Evolutionary conservation across 306 rosid genomes (phyloP), one percentile per base, ranked within the genome.

Genomic region (Castanea crenata): DNA sequence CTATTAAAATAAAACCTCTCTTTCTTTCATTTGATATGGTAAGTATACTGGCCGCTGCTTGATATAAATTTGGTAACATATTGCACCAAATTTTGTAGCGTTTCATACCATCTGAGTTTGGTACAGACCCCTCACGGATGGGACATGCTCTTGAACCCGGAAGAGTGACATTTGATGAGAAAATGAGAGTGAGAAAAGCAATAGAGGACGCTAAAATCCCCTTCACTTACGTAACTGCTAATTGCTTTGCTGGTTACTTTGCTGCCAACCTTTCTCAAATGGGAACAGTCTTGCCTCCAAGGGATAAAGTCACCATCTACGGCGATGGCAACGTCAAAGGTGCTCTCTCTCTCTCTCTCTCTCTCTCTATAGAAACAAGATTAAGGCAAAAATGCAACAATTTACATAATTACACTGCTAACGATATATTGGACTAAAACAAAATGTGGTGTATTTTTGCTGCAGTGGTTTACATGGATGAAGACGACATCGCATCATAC

Each of bases 21-120:
- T 41, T 3, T 41, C 8, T 38, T 41, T 41, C 46, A 41, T 41
- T 41, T 41, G 46, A 41, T 41, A 41, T 3, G 11, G 3, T 41
- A 41, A 41, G 46, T 41, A 41, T 49, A 49, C 10, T 49, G 5
- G 1, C 12, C 54, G 16, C 4, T 10, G 10, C 15, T 49, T 21
- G 64, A n/a, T 3, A 8, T 4, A 58, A 21, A 21, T 21, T 0
- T 58, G 5, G 5, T 21, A 21, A 21, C 64, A 58, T 21, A 9
- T 59, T 3, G n/a, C 21, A 55, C 2, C 27, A 55, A 15, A 0
- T 56, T 1, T 19, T 71, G 25, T 19, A 94, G 98, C 96, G 98
- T 74, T 94, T 92, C 68, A 55, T 94, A 41, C 98, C 98, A 15
- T 94, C 98, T 14, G 98, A 94, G 74, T 94, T 92, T 29, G 98